Conservation (phyloP, 2,329 filamentous ascomycete species). For the Trichoderma cornu-damae region DNA sequence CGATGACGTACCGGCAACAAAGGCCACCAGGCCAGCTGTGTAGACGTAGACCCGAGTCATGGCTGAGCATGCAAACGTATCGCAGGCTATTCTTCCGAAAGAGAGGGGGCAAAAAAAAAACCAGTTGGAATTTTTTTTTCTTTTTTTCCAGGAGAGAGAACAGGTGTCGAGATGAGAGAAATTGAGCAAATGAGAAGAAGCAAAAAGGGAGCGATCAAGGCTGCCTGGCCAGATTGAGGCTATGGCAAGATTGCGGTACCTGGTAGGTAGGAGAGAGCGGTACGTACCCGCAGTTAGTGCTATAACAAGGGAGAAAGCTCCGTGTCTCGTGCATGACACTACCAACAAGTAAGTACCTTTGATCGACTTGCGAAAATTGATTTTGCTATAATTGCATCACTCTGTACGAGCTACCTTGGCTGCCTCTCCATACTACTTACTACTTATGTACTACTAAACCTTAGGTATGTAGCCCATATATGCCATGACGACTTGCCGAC, state of each 20-base stretch:
- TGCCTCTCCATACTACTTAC: neutral
- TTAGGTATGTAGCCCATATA: too few relatives aligned
- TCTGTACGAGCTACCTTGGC: neutral
- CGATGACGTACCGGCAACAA: slow-evolving; percentile 40
- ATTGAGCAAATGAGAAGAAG: slow-evolving; percentile 14
- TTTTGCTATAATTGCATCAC: neutral
- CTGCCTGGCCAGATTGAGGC: slow-evolving; percentile 12
- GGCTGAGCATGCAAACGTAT: slow-evolving; percentile 8
- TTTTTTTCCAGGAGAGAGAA: neutral
- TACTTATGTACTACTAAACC: too few relatives aligned
- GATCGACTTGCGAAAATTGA: too few relatives aligned
- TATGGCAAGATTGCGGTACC: slow-evolving; percentile 2
- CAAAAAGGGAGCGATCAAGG: neutral
- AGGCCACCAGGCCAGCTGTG: slow-evolving; percentile 38
- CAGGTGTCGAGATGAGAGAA: slow-evolving; percentile 8
- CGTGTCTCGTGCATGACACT: too few relatives aligned
- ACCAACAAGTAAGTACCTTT: too few relatives aligned
- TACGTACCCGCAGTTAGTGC: neutral
- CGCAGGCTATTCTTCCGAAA: neutral
- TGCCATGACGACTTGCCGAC: too few relatives aligned
- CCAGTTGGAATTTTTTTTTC: neutral
- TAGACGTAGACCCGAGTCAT: slow-evolving; percentile 46
- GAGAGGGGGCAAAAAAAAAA: neutral
- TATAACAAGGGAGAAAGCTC: neutral
- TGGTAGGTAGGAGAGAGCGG: neutral